Percentiles rank a stretch among this genome's conserved stretches.
These are phyloP conservation scores for Clavispora carvajalis DNA, from an alignment of 805 yeast species.

Conservation along the genomic window DNA sequence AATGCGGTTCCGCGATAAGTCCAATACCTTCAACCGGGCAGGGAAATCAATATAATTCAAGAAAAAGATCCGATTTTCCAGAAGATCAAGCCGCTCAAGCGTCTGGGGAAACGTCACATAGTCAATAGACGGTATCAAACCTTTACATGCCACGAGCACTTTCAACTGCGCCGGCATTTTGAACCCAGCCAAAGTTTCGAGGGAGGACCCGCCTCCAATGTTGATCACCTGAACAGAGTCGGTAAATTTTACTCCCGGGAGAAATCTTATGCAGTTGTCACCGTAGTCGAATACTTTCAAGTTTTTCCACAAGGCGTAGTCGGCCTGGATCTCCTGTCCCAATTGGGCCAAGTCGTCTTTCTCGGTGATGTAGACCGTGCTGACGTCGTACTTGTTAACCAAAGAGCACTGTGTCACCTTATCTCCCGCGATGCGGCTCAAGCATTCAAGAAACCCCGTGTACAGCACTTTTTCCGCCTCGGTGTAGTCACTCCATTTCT, in stretches of 20 bases:
- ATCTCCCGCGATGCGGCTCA: conserved; percentile 19
- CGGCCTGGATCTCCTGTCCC: conserved; percentile 34
- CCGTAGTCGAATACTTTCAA: conserved; percentile 33
- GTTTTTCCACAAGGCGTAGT: conserved; percentile 30
- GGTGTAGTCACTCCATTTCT: conserved; percentile 28
- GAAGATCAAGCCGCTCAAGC: conserved; percentile 29
- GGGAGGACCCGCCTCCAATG: conserved; percentile 35
- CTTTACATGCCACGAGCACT: conserved; percentile 28
- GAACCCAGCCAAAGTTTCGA: conserved; percentile 37
- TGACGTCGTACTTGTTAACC: conserved; percentile 31
- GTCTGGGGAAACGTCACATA: conserved; percentile 29
- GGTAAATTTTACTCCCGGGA: conserved; percentile 38
- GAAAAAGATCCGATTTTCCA: conserved; percentile 35
- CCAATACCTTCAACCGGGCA: conserved; percentile 21
- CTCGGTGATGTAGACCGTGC: conserved; percentile 30
- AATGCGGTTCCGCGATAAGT: conserved; percentile 35
- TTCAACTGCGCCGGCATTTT: conserved; percentile 30
- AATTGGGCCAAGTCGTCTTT: conserved; percentile 26
- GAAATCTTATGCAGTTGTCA: conserved; percentile 29
- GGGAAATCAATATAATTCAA: conserved; percentile 38
- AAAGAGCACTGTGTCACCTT: conserved; percentile 36
- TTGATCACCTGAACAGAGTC: conserved; percentile 33
- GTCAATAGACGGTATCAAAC: conserved; percentile 31
- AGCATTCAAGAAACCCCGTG: conserved; percentile 16
- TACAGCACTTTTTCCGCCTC: conserved; percentile 22